Base-by-base conservation (phyloP, 306 rosid genomes). In the Cucurbita ficifolia region DNA sequence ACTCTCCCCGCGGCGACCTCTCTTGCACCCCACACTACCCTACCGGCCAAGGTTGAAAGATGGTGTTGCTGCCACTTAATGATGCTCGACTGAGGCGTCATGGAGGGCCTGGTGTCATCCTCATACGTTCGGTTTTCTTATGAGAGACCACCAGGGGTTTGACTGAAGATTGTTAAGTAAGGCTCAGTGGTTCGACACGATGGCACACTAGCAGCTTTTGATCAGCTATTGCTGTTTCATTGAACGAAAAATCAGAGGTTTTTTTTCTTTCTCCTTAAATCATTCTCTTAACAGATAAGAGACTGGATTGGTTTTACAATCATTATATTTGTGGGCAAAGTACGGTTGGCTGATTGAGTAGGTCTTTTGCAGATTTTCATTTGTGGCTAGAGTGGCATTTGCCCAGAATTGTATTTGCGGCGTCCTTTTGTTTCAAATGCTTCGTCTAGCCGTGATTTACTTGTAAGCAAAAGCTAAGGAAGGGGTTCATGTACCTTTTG, bases 51-150 rank as follows among this genome's bases (percentile, higher is more conserved):
- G 86, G 96, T 87, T 82, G n/a, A 89, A 85, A 82, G 99, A 86
- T 75, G 91, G 99, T 97, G 96, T 95, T 33, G 96, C 99, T 29
- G 89, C 96, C 21, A 86, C n/a, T 95, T 49, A 91, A 95, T 75
- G 97, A 95, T 85, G 96, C 96, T 79, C 97, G 96, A 75, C 89
- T 88, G 52, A 86, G 92, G 82, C 96, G 97, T 84, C 97, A 96
- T 64, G 99, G 91, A 82, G 97, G 99, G 50, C n/a, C n/a, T 91
- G 97, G 99, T 95, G 99, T 82, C 88, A 91, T 84, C 96, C 96
- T 79, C 99, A 91, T 55, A n/a, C 92, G 99, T 61, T 91, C 84
- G 97, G 97, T 70, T 95, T n/a, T n/a, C 99, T 72, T 95, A 84
- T 84, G 97, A n/a, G n/a, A n/a, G 97, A 68, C 96, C 99, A 81